A percentile compares a stretch with the other conserved stretches of the same genome.
Conservation (phyloP, 129 eudicot species). For the Oenanthe sinensis region DNA sequence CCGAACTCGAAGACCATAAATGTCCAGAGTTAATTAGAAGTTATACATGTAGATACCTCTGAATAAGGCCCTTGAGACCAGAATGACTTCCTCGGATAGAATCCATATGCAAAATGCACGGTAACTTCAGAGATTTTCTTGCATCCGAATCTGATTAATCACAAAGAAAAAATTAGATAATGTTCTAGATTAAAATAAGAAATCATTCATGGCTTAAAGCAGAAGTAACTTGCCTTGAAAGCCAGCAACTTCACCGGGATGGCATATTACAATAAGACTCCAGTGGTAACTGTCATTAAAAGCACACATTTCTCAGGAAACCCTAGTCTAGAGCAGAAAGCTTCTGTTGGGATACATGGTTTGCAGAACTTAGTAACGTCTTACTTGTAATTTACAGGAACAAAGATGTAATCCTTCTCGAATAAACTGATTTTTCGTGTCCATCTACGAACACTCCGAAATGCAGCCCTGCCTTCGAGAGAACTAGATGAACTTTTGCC, state of each 20-base stretch:
- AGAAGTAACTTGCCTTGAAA: conserved; percentile 36
- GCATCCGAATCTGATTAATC: conserved; percentile 41
- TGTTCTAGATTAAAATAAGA: not conserved
- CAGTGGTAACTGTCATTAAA: conserved; percentile 66
- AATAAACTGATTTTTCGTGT: conserved; percentile 84
- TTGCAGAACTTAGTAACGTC: conserved; percentile 11
- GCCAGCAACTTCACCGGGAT: conserved; percentile 63
- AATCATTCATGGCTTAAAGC: not conserved
- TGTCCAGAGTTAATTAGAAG: too few species aligned
- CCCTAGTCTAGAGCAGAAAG: not conserved
- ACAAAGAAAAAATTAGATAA: conserved; percentile 4
- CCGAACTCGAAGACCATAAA: too few species aligned
- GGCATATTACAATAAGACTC: conserved; percentile 87
- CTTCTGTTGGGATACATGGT: not conserved
- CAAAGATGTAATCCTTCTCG: conserved; percentile 77
- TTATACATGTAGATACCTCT: conserved; percentile 40
- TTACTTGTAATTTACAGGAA: conserved; percentile 92
- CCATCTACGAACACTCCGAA: conserved; percentile 95
- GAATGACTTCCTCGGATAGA: conserved; percentile 78
- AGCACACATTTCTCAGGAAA: conserved; percentile 6
- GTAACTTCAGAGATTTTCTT: conserved; percentile 36
- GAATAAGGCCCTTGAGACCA: conserved; percentile 66
- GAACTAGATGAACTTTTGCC: conserved; percentile 70
- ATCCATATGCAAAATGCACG: conserved; percentile 97
- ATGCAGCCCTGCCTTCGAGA: conserved; percentile 62